These are phyloP conservation scores for Globisporangium cederbergense DNA, from an alignment of 352 stramenopile species.

Conservation along the genomic window DNA sequence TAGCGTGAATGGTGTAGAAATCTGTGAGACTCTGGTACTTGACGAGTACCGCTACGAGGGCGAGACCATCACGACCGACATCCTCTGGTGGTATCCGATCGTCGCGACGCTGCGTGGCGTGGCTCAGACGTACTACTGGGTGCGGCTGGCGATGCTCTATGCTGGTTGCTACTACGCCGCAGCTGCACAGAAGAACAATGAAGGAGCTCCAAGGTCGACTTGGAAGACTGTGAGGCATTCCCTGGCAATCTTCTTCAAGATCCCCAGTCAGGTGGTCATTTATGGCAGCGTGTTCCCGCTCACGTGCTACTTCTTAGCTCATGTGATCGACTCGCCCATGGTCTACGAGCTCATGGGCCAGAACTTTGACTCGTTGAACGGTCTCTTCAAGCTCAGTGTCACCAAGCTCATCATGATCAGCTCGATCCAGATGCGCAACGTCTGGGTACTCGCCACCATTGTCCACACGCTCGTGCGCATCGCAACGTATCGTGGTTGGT, in stretches of 20 bases:
- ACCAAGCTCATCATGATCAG: slow-evolving; percentile 10
- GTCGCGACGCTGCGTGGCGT: background rate
- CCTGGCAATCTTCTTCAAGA: slow-evolving; percentile 13
- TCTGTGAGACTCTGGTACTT: slow-evolving; percentile 7
- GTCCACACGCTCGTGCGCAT: slow-evolving; percentile 9
- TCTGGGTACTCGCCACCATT: slow-evolving; percentile 16
- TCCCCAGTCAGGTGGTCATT: slow-evolving; percentile 21
- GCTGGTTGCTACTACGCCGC: slow-evolving; percentile 10
- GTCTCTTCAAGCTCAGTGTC: slow-evolving; percentile 11
- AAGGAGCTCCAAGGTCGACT: background rate
- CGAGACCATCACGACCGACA: slow-evolving; percentile 12
- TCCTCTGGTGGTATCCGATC: slow-evolving; percentile 9
- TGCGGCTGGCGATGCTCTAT: slow-evolving; percentile 7
- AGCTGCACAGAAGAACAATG: background rate
- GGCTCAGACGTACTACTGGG: slow-evolving; percentile 16
- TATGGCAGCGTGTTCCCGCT: slow-evolving; percentile 25
- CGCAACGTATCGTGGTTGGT: background rate
- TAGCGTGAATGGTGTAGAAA: too few relatives aligned
- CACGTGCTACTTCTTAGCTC: slow-evolving; percentile 18
- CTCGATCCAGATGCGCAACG: slow-evolving; percentile 24
- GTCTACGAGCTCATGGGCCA: slow-evolving; percentile 16
- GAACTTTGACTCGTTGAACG: slow-evolving; percentile 14
- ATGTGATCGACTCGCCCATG: slow-evolving; percentile 21
- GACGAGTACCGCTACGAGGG: slow-evolving; percentile 18
- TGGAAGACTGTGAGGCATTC: background rate